Conservation (phyloP, 2,329 filamentous ascomycete species). For the Hypomyces perniciosus region DNA sequence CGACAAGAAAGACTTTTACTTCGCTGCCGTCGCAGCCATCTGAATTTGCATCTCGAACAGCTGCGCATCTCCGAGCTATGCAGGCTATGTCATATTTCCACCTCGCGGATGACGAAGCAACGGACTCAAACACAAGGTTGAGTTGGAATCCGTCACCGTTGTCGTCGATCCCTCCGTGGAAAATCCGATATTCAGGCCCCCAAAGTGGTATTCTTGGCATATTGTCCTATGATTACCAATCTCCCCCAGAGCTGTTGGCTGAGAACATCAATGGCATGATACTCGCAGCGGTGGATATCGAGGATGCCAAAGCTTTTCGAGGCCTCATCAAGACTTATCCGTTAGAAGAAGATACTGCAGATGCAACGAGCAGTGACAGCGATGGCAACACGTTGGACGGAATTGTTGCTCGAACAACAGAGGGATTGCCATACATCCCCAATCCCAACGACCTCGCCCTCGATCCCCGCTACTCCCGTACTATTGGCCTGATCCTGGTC, state of each 20-base stretch:
- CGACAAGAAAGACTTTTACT: conserved; percentile 38
- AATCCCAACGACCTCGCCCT: conserved; percentile 49
- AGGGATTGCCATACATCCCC: conserved; percentile 57
- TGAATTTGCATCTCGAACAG: conserved; percentile 52
- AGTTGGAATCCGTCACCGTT: conserved; percentile 52
- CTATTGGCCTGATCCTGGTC: conserved; percentile 62
- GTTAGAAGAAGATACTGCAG: conserved; percentile 6
- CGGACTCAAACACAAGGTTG: conserved; percentile 10
- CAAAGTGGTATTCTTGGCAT: conserved; percentile 56
- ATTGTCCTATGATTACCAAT: conserved; percentile 60
- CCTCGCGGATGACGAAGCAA: conserved; percentile 18
- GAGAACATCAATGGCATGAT: conserved; percentile 67
- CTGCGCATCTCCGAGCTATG: conserved; percentile 64
- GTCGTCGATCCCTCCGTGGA: conserved; percentile 51
- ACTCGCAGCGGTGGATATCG: conserved; percentile 59
- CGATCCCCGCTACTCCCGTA: conserved; percentile 52
- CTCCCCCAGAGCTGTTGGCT: conserved; percentile 50
- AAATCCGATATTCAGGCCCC: conserved; percentile 52
- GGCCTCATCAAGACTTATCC: conserved; percentile 17
- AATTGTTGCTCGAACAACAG: conserved; percentile 27
- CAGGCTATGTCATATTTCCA: conserved; percentile 80
- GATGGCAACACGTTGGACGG: background rate
- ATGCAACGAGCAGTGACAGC: conserved; percentile 16
- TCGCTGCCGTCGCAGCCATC: conserved; percentile 54
- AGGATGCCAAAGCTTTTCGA: conserved; percentile 46